These are phyloP conservation scores for Colletotrichum caudatum DNA, from an alignment of 2,329 filamentous ascomycete genomes.

Conservation along the genomic window DNA sequence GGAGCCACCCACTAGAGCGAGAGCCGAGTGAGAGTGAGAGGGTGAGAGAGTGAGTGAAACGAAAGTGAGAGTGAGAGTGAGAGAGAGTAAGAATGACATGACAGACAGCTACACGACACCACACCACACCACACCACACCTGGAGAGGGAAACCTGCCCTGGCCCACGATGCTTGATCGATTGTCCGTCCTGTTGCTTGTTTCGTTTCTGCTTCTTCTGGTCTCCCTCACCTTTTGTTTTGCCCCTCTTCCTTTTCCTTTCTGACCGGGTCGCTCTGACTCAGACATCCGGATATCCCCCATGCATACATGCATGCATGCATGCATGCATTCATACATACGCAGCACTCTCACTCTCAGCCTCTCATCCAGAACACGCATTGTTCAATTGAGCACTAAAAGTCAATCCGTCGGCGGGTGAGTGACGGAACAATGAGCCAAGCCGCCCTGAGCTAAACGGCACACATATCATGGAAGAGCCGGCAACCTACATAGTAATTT, in stretches of 20 bases:
- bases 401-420: not conserved
- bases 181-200: not conserved
- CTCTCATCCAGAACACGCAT: not conserved
- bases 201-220: not conserved
- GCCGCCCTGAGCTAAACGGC: too few relatives aligned
- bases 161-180: not conserved
- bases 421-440: not conserved
- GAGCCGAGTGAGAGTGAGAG: not conserved
- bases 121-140: too few relatives aligned
- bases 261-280: not conserved
- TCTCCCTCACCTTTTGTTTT: not conserved
- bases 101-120: too few relatives aligned
- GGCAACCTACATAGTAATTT: too few relatives aligned
- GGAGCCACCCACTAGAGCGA: too few relatives aligned
- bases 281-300: not conserved
- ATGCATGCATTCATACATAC: too few relatives aligned
- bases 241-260: not conserved
- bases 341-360: too few relatives aligned
- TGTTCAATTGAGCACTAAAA: not conserved
- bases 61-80: not conserved
- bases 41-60: not conserved
- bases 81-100: not conserved
- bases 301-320: too few relatives aligned
- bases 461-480: slow-evolving; percentile 20
- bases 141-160: too few relatives aligned